Conservation (phyloP, 2,329 filamentous ascomycete genomes). For the Fusarium graminum region DNA sequence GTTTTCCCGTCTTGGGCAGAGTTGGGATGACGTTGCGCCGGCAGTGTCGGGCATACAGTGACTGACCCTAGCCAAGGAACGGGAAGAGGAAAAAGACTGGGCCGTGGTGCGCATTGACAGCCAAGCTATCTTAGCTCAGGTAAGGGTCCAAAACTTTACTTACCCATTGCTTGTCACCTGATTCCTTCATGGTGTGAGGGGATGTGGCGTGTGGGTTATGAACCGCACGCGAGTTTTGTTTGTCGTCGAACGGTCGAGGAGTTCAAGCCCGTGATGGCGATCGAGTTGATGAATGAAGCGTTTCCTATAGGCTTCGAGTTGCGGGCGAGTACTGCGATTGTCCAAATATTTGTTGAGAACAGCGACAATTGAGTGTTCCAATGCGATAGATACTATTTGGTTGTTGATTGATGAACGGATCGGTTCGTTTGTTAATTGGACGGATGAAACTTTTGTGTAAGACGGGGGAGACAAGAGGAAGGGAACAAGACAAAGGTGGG, state of each 20-base stretch:
- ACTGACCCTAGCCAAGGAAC: conserved; percentile 21
- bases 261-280: background rate
- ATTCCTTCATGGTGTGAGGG: conserved; percentile 40
- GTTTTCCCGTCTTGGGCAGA: conserved; percentile 23
- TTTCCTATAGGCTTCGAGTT: background rate
- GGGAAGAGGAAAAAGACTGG: conserved; percentile 29
- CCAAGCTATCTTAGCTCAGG: conserved; percentile 22
- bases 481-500: conserved; percentile 14
- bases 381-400: background rate
- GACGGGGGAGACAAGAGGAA: conserved; percentile 15
- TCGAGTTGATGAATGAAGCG: background rate
- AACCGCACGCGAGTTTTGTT: background rate
- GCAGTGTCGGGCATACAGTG: conserved; percentile 20
- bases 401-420: background rate
- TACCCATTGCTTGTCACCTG: conserved; percentile 65
- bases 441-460: conserved; percentile 6
- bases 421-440: conserved; percentile 9
- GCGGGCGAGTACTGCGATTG: background rate
- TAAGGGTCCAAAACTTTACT: conserved; percentile 44
- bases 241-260: conserved; percentile 1
- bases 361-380: background rate
- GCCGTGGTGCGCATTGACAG: conserved; percentile 22
- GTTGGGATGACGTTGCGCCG: conserved; percentile 41
- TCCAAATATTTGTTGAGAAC: background rate
- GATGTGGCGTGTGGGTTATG: conserved; percentile 1